A percentile compares a stretch with the other conserved stretches of the same genome.
phyloP scores from a whole-genome alignment of 2,329 filamentous ascomycete species.

The Mycosphaerella arachidis region DNA sequence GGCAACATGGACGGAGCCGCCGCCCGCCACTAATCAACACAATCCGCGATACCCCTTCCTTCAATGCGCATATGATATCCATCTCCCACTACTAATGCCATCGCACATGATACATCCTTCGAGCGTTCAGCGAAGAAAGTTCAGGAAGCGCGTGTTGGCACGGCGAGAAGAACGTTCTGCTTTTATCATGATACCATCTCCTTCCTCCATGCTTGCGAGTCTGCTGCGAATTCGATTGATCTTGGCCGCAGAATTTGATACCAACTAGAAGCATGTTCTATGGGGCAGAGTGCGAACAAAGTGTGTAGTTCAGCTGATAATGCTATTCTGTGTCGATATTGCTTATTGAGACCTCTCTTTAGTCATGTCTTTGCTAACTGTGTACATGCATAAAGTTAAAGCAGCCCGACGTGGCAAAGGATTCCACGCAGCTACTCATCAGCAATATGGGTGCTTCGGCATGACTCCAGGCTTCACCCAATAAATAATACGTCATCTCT shows the following conservation, averaged over 20 bases:
- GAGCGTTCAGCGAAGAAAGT: slow-evolving; percentile 2
- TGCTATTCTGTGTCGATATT: neutral
- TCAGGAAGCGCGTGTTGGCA: neutral
- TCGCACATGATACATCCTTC: neutral
- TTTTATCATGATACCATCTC: slow-evolving; percentile 14
- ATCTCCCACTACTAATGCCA: neutral
- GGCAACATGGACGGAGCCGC: slow-evolving; percentile 28
- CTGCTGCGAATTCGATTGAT: slow-evolving; percentile 3
- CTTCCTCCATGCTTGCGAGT: slow-evolving; percentile 10
- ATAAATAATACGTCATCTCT: too few relatives aligned
- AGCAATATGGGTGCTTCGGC: neutral
- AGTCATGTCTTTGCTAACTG: too few relatives aligned
- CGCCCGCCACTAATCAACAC: slow-evolving; percentile 2
- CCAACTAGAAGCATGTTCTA: slow-evolving; percentile 8
- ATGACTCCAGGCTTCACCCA: too few relatives aligned
- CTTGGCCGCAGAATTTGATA: slow-evolving; percentile 7
- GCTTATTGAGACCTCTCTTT: neutral
- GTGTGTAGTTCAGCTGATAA: neutral
- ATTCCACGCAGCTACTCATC: neutral
- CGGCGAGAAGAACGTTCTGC: neutral
- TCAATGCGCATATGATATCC: neutral
- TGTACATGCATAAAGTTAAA: neutral
- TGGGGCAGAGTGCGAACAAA: neutral
- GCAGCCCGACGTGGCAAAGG: neutral
- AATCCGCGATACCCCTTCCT: neutral